Evolutionary conservation across 495 filamentous ascomycete genomes (phyloP).

Genomic region (Daldinia loculata): DNA sequence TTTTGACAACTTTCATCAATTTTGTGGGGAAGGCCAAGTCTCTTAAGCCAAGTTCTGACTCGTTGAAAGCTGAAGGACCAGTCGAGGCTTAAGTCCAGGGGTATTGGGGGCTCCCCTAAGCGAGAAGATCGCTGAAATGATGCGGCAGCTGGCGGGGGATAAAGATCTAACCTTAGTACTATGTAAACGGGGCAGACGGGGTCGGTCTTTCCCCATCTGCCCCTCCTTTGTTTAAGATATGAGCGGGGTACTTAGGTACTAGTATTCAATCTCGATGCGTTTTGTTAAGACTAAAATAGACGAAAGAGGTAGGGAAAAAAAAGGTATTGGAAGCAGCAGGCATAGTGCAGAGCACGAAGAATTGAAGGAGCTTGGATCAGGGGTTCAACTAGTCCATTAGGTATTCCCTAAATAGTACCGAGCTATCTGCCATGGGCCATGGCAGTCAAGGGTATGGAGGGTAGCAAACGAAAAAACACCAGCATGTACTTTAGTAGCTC

Average conservation of each 20-base stretch:
- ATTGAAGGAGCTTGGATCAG: neutral
- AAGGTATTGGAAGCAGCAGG: neutral
- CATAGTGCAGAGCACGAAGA: neutral
- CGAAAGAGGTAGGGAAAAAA: neutral
- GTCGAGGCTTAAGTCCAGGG: neutral
- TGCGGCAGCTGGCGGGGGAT: neutral
- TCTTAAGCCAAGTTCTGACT: conserved; percentile 13
- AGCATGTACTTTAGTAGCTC: neutral
- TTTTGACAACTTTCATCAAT: conserved; percentile 49
- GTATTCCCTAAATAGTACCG: no score
- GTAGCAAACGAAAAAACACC: neutral
- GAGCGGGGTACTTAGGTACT: neutral
- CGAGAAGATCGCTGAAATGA: neutral
- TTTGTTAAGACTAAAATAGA: neutral
- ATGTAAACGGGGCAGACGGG: neutral
- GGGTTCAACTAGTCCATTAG: neutral
- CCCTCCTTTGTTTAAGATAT: neutral
- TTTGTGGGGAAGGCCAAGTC: conserved; percentile 41
- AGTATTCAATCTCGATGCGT: neutral
- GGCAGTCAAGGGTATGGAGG: no score
- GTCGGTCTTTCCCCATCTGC: neutral
- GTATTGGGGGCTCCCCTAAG: neutral
- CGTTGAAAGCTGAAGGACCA: conserved; percentile 13
- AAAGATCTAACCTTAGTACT: no score
- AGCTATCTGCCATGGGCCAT: neutral